Percentiles rank a stretch among this genome's conserved stretches.
phyloP scores from a whole-genome alignment of 441 rosid species.

The Erodium trifolium region DNA sequence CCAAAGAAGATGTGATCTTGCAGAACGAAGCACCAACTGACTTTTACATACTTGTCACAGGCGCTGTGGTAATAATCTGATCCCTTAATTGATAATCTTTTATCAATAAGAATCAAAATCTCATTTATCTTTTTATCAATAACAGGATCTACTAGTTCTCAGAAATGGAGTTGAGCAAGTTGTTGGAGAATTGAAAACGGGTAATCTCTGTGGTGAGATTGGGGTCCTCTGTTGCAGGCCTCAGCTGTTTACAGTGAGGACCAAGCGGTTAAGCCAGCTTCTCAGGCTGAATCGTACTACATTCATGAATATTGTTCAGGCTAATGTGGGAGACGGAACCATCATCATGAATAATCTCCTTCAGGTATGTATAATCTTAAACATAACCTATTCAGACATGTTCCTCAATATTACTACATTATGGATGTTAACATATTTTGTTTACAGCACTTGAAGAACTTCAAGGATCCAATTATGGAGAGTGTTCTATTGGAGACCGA shows the following conservation, averaged over 20 bases:
- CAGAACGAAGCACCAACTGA: slow-evolving; percentile 89
- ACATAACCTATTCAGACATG: not conserved
- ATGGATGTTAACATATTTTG: not conserved
- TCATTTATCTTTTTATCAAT: not conserved
- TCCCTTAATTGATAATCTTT: not conserved
- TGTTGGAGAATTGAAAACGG: slow-evolving; percentile 17
- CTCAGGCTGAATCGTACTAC: slow-evolving; percentile 83
- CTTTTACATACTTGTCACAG: slow-evolving; percentile 70
- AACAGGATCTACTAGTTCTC: slow-evolving; percentile 50
- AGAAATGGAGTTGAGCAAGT: slow-evolving; percentile 41
- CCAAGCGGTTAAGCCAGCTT: slow-evolving; percentile 72
- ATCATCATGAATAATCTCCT: slow-evolving; percentile 85
- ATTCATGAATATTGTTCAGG: slow-evolving; percentile 30
- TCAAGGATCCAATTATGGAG: too few relatives aligned
- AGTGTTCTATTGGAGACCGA: slow-evolving; percentile 32
- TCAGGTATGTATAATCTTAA: slow-evolving; percentile 35
- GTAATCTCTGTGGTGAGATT: slow-evolving; percentile 67
- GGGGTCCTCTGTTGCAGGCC: slow-evolving; percentile 81
- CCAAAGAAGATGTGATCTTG: too few relatives aligned
- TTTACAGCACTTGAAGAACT: slow-evolving; percentile 45
- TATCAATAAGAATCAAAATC: too few relatives aligned
- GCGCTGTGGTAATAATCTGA: slow-evolving; percentile 50
- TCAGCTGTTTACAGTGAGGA: slow-evolving; percentile 74
- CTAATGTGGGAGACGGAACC: slow-evolving; percentile 67
- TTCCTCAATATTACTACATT: not conserved